Evolutionary conservation across 2,329 filamentous ascomycete species (phyloP).

Genomic region (Hypoxylon sp.): DNA sequence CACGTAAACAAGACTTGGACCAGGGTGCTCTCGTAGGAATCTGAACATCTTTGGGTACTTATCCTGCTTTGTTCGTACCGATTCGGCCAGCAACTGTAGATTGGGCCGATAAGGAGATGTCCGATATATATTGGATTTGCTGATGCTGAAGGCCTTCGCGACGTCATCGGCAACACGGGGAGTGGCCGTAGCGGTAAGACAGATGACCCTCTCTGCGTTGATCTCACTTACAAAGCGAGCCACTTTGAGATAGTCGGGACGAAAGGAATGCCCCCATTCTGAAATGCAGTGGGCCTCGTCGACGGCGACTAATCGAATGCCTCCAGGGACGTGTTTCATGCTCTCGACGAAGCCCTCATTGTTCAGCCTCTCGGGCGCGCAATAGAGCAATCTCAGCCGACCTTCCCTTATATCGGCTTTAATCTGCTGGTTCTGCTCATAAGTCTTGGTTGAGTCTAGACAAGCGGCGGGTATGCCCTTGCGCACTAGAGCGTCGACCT

Average conservation of each 20-base stretch:
- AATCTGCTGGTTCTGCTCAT: constrained; percentile 61
- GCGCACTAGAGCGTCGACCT: constrained; percentile 68
- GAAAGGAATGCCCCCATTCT: constrained; percentile 59
- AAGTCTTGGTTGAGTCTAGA: constrained; percentile 69
- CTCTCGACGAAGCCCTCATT: constrained; percentile 72
- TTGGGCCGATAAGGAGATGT: constrained; percentile 73
- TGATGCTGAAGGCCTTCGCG: constrained; percentile 66
- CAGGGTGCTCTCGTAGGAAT: constrained; percentile 67
- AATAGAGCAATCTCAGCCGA: constrained; percentile 68
- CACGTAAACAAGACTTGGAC: constrained; percentile 73
- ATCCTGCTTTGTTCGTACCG: constrained; percentile 59
- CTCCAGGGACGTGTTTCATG: constrained; percentile 68
- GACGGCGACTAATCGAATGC: constrained; percentile 69
- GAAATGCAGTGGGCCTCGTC: constrained; percentile 74
- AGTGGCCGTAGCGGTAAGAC: constrained; percentile 73
- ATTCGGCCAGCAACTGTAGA: constrained; percentile 67
- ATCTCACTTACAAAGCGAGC: constrained; percentile 70
- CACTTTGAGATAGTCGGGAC: constrained; percentile 56
- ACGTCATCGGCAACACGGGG: constrained; percentile 70
- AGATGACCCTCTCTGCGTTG: constrained; percentile 70
- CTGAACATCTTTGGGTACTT: constrained; percentile 62
- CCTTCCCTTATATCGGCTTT: constrained; percentile 60
- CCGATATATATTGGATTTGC: constrained; percentile 66
- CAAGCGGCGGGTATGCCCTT: constrained; percentile 67
- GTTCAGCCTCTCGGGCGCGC: constrained; percentile 72